These are phyloP conservation scores for Cryptosporidium tyzzeri DNA, from an alignment of 169 alveolate species.

Conservation along the genomic window DNA sequence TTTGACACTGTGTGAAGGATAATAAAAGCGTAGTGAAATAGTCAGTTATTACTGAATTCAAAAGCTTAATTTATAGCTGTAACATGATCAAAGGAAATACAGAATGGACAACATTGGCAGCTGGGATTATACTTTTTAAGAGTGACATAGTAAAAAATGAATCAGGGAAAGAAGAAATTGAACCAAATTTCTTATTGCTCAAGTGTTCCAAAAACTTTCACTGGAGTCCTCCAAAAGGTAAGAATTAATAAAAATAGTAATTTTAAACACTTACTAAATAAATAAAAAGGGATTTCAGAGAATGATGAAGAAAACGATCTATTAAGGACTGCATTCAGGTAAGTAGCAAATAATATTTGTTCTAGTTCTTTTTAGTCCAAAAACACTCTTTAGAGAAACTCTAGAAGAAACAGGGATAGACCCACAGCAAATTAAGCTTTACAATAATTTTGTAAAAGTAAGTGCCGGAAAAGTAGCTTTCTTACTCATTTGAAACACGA, in stretches of 20 bases:
- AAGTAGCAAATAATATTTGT: background rate
- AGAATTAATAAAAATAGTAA: background rate
- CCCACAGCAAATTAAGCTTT: conserved; percentile 23
- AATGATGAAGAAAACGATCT: conserved; percentile 13
- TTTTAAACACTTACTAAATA: background rate
- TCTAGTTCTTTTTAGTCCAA: background rate
- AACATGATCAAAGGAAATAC: conserved; percentile 1
- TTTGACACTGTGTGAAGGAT: background rate
- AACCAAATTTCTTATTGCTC: conserved; percentile 40
- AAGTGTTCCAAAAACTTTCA: conserved; percentile 52
- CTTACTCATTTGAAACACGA: background rate
- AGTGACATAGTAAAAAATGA: background rate
- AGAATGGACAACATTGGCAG: conserved; percentile 38
- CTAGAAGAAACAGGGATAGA: conserved; percentile 63
- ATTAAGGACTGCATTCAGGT: conserved; percentile 67
- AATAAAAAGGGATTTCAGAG: conserved; percentile 36
- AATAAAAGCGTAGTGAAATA: background rate
- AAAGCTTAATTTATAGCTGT: background rate
- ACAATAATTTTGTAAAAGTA: conserved; percentile 56
- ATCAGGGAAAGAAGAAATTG: background rate
- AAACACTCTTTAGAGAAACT: conserved; percentile 41
- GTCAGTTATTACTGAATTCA: background rate
- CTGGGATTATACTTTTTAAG: conserved; percentile 54
- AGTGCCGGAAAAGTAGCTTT: background rate
- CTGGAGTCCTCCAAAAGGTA: conserved; percentile 76